Evolutionary conservation across 2,329 filamentous ascomycete species (phyloP), one percentile per base, ranked within the genome.

Genomic region (Aplosporella prunicola): DNA sequence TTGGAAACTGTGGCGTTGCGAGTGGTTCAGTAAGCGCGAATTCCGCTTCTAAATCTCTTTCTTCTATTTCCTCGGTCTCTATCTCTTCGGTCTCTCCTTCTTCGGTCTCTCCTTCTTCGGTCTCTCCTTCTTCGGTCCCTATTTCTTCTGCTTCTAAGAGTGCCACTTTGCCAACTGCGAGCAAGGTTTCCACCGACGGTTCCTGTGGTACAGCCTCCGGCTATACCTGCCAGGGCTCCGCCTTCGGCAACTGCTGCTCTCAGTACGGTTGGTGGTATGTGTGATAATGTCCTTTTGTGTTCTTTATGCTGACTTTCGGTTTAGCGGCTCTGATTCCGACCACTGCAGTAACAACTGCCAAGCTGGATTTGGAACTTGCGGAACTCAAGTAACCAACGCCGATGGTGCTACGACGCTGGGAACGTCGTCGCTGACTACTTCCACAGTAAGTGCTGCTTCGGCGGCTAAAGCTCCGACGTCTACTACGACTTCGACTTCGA

Each of bases 211-310:
- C 58, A 29, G 45, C 53, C 15, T 54, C 51, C 13, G 59, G 57
- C 13, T 57, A 57, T 42, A 67, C 62, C 17, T 68, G 66, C 43
- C 45, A 52, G 24, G 63, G 62, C n/a, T 64, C 59, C 42, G 32
- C 44, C 8, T 66, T 60, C 39, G 64, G 64, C 2, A 47, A 60
- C 39, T 68, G 67, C 53, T 70, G 66, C 52, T 66, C 62, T 11
- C 51, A 48, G 39, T 50, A 51, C 43, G 51, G 61, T 32, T 56
- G 52, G 47, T 70, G 67, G 39, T 40, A 35, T 33, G 35, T 36
- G 11, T 3, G 25, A 5, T 41, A 8, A 5, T 13, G 11, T 6
- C 11, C 29, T 8, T 13, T 18, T 18, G 10, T 7, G n/a, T 9
- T 23, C 2, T 7, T 17, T n/a, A 27, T n/a, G n/a, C 36, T 29